Percentiles rank a stretch among this genome's conserved stretches.
Evolutionary conservation across 2,329 filamentous ascomycete genomes (phyloP).

Genomic region (Dactylellina cionopaga): DNA sequence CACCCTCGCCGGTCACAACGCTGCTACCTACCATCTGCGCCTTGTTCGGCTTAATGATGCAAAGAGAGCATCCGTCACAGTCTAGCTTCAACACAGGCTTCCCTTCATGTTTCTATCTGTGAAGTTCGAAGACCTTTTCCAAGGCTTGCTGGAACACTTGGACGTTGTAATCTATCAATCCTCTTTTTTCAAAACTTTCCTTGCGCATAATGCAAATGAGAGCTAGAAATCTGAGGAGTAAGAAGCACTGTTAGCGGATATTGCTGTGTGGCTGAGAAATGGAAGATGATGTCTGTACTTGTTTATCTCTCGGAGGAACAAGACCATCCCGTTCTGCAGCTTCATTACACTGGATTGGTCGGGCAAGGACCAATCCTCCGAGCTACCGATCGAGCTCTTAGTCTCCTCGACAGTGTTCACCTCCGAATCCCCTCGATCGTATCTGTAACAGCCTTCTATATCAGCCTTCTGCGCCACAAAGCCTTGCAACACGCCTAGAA

Average conservation of each 20-base stretch:
- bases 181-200: conserved; percentile 83
- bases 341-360: conserved; percentile 74
- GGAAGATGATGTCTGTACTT: conserved; percentile 59
- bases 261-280: conserved; percentile 7
- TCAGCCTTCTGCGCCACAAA: conserved; percentile 22
- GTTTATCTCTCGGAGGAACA: conserved; percentile 75
- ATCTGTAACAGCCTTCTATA: conserved; percentile 27
- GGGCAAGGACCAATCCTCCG: conserved; percentile 63
- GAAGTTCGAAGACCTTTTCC: conserved; percentile 78
- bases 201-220: conserved; percentile 88
- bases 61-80: conserved; percentile 34
- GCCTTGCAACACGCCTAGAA: background rate
- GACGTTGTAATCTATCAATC: conserved; percentile 86
- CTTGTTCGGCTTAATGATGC: conserved; percentile 29
- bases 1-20: no score
- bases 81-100: conserved; percentile 34
- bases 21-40: background rate
- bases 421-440: conserved; percentile 66
- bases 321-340: conserved; percentile 74
- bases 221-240: conserved; percentile 73
- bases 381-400: conserved; percentile 44
- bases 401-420: conserved; percentile 60
- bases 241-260: background rate
- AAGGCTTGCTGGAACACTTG: conserved; percentile 82
- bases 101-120: conserved; percentile 43